Conservation (phyloP, 2,329 filamentous ascomycete species). For the Aspergillus sp. region DNA sequence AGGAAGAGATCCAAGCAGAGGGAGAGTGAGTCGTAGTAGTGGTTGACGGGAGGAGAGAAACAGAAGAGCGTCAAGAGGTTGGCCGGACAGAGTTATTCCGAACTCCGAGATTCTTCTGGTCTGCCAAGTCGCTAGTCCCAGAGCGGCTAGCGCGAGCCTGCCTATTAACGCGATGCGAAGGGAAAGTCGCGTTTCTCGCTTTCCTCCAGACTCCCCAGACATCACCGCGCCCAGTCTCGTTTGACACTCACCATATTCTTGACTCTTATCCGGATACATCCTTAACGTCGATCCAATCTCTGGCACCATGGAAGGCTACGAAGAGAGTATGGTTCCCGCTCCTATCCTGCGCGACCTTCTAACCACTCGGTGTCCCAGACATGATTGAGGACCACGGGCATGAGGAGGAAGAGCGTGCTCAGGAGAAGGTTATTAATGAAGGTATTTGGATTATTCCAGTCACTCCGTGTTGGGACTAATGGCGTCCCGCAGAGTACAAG, state of each 20-base stretch:
- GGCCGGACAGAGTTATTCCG: no score
- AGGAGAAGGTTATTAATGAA: constrained; percentile 90
- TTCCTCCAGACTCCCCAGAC: no score
- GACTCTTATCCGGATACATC: no score
- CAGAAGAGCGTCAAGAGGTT: no score
- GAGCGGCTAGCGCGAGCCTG: constrained; percentile 15
- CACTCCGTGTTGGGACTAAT: neutral
- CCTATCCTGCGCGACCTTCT: constrained; percentile 9
- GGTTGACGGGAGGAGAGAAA: no score
- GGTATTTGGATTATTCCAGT: constrained; percentile 39
- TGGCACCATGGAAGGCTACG: constrained; percentile 25
- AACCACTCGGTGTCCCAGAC: constrained; percentile 15
- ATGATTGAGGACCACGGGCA: constrained; percentile 34
- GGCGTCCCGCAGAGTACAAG: constrained; percentile 69
- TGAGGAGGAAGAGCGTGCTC: constrained; percentile 63
- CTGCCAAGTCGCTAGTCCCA: constrained; percentile 13
- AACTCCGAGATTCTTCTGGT: no score
- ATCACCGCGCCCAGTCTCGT: no score
- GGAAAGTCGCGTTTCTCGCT: constrained; percentile 17
- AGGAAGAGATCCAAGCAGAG: constrained; percentile 7
- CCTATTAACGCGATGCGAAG: constrained; percentile 28
- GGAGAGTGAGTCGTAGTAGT: neutral
- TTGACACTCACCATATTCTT: no score
- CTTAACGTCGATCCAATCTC: constrained; percentile 1
- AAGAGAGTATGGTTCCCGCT: constrained; percentile 19